Evolutionary conservation across 495 filamentous ascomycete species (phyloP), one percentile per base, ranked within the genome.

Genomic region (Hypoxylon rickii): DNA sequence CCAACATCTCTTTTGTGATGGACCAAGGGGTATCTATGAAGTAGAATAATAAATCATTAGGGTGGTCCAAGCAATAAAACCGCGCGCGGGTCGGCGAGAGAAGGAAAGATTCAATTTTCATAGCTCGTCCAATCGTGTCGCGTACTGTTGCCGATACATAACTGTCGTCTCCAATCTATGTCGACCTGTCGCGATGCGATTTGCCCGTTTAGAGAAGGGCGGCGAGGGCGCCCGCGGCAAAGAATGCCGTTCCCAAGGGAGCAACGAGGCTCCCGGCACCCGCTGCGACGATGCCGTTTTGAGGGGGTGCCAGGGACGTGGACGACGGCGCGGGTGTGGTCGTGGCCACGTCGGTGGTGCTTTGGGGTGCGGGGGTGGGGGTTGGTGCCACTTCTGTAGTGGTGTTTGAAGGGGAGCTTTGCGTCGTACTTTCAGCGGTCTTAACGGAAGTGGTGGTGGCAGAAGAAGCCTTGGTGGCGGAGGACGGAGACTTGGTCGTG

Each of bases 121-220:
- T 57, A 41, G 32, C 59, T 63, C 59, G 22, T 63, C 48, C 39
- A 43, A 21, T 58, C 53, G 21, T 57, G 16, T 48, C 33, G 32
- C 16, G n/a, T 49, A 40, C 22, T 22, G n/a, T 41, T 41, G 50
- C 17, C 24, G 34, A 45, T 44, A 11, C 18, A 16, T 44, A 41
- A n/a, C 39, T 38, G 17, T 17, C 16, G 4, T 24, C 11, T 18
- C 17, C 37, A n/a, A 7, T 50, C 17, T n/a, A 7, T 51, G 11
- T 34, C 19, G 21, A 22, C 18, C 47, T 13, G 10, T 44, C 22
- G 12, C 18, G 52, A 20, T 15, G 12, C 31, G 4, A 13, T 44
- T n/a, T n/a, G n/a, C n/a, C n/a, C n/a, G n/a, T n/a, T 50, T 52
- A 67, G 40, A 62, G 26, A 37, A 67, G 39, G 24, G 40, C 54